Evolutionary conservation across 1,139 yeast species (phyloP), one percentile per base, ranked within the genome.

Genomic region (Lodderomyces pseudojiufengensis): DNA sequence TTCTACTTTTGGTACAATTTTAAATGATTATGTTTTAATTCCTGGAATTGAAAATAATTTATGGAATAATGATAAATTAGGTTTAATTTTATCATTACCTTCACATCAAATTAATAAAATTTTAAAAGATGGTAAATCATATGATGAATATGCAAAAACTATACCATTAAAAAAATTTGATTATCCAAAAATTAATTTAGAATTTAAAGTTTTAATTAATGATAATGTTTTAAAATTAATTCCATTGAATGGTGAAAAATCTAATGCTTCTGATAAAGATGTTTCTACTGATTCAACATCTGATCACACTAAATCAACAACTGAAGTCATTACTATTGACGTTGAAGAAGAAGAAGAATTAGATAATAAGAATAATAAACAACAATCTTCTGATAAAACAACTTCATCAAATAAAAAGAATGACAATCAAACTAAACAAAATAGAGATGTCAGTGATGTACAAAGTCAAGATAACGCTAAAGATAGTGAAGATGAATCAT

Each of bases 1-100:
- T 9, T 65, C 72, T 5, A 65, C 70, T 22, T 69, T 67, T 49
- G 75, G 75, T 1, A 68, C 74, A 5, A 46, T 65, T 12, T 38
- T 65, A 32, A 62, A 65, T 41, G 35, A 50, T 5, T 20, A 32
- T 9, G 44, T 44, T 13, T 56, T 53, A 29, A 45, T 48, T 5
- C 58, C 63, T 1, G 47, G 45, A 9, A 35, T 35, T 11, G 48
- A 53, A 48, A 38, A 48, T 29, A 36, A 39, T 13, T 44, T 66
- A 23, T 24, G 31, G 8, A 37, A 50, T 32, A 56, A 56, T 12
- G 69, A 64, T 41, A 26, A 24, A 2, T 43, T 66, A 15, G 66
- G 70, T 8, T 61, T 66, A 30, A 58, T 66, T 29, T 48, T 65
- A 30, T 47, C 57, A 30, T 55, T 49, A 37, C 68, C 61, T 4